Conservation (phyloP, 495 filamentous ascomycete species). For the Endocarpon pusillum region DNA sequence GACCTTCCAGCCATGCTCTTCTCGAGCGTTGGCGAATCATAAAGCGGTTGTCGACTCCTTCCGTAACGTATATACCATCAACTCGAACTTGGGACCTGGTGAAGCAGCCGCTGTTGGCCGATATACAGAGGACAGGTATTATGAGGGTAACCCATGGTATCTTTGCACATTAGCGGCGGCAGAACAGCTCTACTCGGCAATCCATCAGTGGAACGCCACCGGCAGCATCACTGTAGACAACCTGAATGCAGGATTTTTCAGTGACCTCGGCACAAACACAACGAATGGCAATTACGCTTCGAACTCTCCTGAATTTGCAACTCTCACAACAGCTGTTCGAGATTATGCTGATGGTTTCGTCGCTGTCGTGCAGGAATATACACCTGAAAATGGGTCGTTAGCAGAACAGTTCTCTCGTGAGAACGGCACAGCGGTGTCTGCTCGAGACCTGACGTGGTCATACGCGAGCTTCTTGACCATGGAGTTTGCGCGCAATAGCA, state of each 20-base stretch:
- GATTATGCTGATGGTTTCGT: conserved; percentile 51
- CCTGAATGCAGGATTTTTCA: conserved; percentile 40
- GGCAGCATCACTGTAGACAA: conserved; percentile 35
- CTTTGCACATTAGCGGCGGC: conserved; percentile 45
- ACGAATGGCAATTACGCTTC: conserved; percentile 33
- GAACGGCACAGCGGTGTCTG: conserved; percentile 34
- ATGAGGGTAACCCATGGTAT: conserved; percentile 53
- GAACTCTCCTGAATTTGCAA: conserved; percentile 26
- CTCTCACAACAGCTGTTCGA: conserved; percentile 34
- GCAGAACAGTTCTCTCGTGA: conserved; percentile 42
- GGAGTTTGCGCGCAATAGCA: conserved; percentile 26
- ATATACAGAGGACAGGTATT: conserved; percentile 54
- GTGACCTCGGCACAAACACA: conserved; percentile 29
- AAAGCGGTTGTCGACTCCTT: conserved; percentile 33
- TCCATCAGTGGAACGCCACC: conserved; percentile 39
- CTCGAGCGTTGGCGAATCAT: conserved; percentile 28
- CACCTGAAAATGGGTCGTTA: conserved; percentile 32
- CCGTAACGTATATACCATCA: conserved; percentile 28
- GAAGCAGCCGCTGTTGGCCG: conserved; percentile 47
- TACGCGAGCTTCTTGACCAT: conserved; percentile 34
- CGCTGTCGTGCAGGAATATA: conserved; percentile 30
- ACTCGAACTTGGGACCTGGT: conserved; percentile 17
- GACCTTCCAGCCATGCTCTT: conserved; percentile 34
- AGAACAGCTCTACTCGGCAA: conserved; percentile 46
- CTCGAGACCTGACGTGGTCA: conserved; percentile 35